Evolutionary conservation across 2,329 filamentous ascomycete species (phyloP).

Genomic region (Ascochyta pisi): DNA sequence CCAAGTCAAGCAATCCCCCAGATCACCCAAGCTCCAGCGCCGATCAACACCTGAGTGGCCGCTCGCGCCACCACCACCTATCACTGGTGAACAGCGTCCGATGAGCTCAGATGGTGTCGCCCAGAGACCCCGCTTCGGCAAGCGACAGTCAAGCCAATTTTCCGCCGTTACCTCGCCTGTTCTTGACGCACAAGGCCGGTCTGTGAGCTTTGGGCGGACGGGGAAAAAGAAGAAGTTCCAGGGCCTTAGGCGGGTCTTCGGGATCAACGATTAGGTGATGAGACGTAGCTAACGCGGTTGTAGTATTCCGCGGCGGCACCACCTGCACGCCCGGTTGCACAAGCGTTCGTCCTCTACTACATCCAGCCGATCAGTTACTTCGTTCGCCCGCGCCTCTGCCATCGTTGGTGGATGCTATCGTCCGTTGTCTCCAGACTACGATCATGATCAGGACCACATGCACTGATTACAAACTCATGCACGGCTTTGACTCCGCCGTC

Average conservation of each 20-base stretch:
- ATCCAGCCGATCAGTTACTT: slow-evolving; percentile 6
- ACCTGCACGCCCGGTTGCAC: slow-evolving; percentile 3
- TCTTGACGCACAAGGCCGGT: slow-evolving; percentile 22
- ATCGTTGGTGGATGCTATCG: slow-evolving; percentile 15
- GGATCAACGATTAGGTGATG: slow-evolving; percentile 58
- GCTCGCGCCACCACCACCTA: slow-evolving; percentile 47
- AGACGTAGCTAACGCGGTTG: slow-evolving; percentile 21
- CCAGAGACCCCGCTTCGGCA: slow-evolving; percentile 31
- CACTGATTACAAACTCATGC: neutral
- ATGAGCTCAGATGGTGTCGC: slow-evolving; percentile 42
- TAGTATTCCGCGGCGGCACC: slow-evolving; percentile 2
- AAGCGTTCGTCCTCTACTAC: slow-evolving; percentile 9
- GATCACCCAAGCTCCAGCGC: slow-evolving; percentile 58
- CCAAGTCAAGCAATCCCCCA: slow-evolving; percentile 39
- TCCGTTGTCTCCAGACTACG: neutral
- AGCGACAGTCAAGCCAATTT: slow-evolving; percentile 30
- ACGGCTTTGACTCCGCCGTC: neutral
- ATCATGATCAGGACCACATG: neutral
- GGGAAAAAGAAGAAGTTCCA: slow-evolving; percentile 72
- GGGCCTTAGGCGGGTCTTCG: slow-evolving; percentile 70
- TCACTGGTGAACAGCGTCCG: slow-evolving; percentile 35
- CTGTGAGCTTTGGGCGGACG: slow-evolving; percentile 39
- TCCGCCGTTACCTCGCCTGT: slow-evolving; percentile 31
- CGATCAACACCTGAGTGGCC: slow-evolving; percentile 59
- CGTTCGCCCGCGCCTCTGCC: slow-evolving; percentile 8